These are phyloP conservation scores for Kodamaea neixiangensis DNA, from an alignment of 805 yeast genomes.

Conservation along the genomic window DNA sequence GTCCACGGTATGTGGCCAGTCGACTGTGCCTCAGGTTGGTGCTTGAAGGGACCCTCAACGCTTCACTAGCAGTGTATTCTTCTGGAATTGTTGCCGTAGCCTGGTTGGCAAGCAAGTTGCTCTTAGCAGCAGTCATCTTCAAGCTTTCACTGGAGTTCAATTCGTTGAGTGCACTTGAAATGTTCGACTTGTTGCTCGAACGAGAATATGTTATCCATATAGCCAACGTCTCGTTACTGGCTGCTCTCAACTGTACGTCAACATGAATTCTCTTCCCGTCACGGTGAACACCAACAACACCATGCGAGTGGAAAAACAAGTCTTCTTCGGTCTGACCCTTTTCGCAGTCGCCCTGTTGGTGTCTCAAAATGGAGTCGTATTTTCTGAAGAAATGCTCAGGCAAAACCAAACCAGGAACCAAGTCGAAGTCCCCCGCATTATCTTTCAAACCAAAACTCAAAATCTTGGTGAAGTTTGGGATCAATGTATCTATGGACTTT, in stretches of 20 bases:
- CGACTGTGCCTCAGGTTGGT: conserved; percentile 1
- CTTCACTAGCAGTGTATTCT: neutral
- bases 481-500: conserved; percentile 52
- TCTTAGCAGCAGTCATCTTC: neutral
- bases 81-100: conserved; percentile 3
- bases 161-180: conserved; percentile 28
- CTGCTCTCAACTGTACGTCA: conserved; percentile 80
- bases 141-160: conserved; percentile 18
- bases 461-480: conserved; percentile 62
- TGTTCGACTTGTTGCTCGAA: conserved; percentile 23
- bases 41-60: neutral
- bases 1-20: conserved; percentile 4
- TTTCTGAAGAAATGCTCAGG: conserved; percentile 92
- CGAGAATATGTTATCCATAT: conserved; percentile 89
- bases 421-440: conserved; percentile 20
- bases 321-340: conserved; percentile 35
- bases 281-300: conserved; percentile 66
- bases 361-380: conserved; percentile 47
- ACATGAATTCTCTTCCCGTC: conserved; percentile 67
- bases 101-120: neutral
- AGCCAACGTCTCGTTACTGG: conserved; percentile 57
- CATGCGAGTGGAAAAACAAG: conserved; percentile 60
- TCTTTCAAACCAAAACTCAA: conserved; percentile 41
- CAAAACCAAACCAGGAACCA: conserved; percentile 69
- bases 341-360: conserved; percentile 16